Evolutionary conservation across 1,139 yeast genomes (phyloP), one percentile per base, ranked within the genome.

Genomic region (Pichia norvegensis): DNA sequence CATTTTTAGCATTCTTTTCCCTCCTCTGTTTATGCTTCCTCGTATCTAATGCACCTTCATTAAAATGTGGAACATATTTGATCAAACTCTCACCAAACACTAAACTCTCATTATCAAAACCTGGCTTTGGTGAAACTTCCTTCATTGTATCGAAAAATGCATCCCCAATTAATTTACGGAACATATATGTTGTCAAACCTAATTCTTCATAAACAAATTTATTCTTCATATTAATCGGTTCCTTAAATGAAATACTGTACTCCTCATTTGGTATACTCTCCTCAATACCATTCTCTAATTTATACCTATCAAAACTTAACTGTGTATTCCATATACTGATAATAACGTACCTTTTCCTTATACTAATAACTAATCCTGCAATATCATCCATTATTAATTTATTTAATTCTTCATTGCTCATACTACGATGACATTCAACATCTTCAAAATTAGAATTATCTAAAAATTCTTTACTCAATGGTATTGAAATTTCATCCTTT

Each of bases 281-380:
- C 4, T 29, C 20, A 10, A 47, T 27, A n/a, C 35, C 33, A 41
- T 47, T 52, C 17, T 44, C 43, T 29, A 42, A 40, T 25, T 47
- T 47, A 35, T 48, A 57, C 21, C 55, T 46, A 43, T 60, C 63
- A 46, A 69, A 69, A 47, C 67, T 67, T 46, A 72, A 59, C 59
- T 75, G 74, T 19, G 75, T 68, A 60, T 76, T 76, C 81, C 81
- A 76, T 38, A 76, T 65, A 51, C 75, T 67, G 49, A 76, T 67
- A 40, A 74, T 71, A 52, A 73, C 77, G 49, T 73, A 78, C n/a
- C 69, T 76, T 46, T 67, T 69, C 48, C 80, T 66, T 29, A 74
- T 70, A 59, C 77, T 71, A 46, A 75, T 65, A 9, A 73, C 79
- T 44, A 76, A 54, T 17, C 82, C 81, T 47, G 73, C 68, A 33